A percentile compares a stretch with the other conserved stretches of the same genome.
Conservation (phyloP, 371 early-diverging fungal species). For the Actinomucor elegans region DNA sequence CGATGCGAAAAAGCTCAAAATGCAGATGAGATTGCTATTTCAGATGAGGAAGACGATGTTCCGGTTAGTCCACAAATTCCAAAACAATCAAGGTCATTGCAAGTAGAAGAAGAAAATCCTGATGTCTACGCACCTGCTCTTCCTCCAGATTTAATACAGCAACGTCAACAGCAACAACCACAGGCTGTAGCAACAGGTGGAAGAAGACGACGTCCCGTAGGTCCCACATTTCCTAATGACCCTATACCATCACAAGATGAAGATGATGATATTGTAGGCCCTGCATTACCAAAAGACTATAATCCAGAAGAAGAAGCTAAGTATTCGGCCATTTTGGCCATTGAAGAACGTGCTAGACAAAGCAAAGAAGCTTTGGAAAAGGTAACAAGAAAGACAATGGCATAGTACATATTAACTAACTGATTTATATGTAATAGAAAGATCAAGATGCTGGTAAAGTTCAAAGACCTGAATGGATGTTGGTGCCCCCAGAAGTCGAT, state of each 20-base stretch:
- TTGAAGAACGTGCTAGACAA: constrained; percentile 34
- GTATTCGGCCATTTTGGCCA: constrained; percentile 30
- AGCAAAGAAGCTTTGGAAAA: constrained; percentile 37
- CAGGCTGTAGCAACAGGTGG: constrained; percentile 7
- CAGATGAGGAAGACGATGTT: constrained; percentile 4
- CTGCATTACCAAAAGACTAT: constrained; percentile 43
- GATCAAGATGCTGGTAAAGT: constrained; percentile 28
- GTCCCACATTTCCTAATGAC: constrained; percentile 43
- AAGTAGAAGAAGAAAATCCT: constrained; percentile 19
- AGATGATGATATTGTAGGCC: constrained; percentile 57
- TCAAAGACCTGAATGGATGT: constrained; percentile 70
- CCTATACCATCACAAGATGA: constrained; percentile 21
- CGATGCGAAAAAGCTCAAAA: not conserved
- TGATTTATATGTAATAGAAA: constrained; percentile 9
- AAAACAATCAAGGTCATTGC: too few species aligned
- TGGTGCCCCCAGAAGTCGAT: constrained; percentile 63
- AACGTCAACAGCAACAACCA: constrained; percentile 23
- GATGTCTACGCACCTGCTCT: constrained; percentile 57
- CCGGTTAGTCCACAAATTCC: constrained; percentile 34
- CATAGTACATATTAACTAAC: not conserved
- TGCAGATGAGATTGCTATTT: not conserved
- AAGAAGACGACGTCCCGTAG: constrained; percentile 43
- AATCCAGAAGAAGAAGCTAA: constrained; percentile 41
- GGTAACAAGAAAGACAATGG: constrained; percentile 17
- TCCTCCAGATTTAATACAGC: constrained; percentile 55